These are phyloP conservation scores for Dictyostelium brefeldianum DNA, from an alignment of 78 protist species.

Conservation along the genomic window DNA sequence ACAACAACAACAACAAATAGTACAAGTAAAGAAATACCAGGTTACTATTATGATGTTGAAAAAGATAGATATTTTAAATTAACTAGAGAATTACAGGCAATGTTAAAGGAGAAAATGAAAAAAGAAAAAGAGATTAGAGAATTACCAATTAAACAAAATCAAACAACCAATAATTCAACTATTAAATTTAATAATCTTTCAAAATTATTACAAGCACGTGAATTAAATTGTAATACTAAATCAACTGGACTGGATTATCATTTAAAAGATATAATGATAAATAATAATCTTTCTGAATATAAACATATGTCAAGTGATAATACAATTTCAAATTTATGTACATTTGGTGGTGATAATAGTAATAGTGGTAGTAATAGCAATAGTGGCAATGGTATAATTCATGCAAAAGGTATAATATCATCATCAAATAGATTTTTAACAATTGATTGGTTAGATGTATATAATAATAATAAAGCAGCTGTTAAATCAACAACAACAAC, in stretches of 20 bases:
- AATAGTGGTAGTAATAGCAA: background rate
- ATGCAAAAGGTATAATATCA: constrained; percentile 4
- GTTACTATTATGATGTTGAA: constrained; percentile 61
- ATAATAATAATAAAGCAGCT: background rate
- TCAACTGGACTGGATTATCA: background rate
- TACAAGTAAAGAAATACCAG: constrained; percentile 18
- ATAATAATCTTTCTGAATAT: background rate
- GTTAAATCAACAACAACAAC: no score
- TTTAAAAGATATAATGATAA: constrained; percentile 2
- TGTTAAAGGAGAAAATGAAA: background rate
- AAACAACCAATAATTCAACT: background rate
- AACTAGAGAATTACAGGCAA: constrained; percentile 29
- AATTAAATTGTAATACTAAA: background rate
- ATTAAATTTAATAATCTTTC: background rate
- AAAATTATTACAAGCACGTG: background rate
- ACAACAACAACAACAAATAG: constrained; percentile 8
- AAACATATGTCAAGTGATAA: background rate
- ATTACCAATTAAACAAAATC: background rate
- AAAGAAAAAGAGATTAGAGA: background rate
- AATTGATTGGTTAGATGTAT: background rate
- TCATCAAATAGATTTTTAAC: background rate
- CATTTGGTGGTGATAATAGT: background rate
- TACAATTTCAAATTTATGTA: background rate
- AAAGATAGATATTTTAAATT: constrained; percentile 67
- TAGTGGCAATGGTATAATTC: background rate